Base-by-base conservation (phyloP, 306 rosid species). In the Cotoneaster glaucophyllus region DNA sequence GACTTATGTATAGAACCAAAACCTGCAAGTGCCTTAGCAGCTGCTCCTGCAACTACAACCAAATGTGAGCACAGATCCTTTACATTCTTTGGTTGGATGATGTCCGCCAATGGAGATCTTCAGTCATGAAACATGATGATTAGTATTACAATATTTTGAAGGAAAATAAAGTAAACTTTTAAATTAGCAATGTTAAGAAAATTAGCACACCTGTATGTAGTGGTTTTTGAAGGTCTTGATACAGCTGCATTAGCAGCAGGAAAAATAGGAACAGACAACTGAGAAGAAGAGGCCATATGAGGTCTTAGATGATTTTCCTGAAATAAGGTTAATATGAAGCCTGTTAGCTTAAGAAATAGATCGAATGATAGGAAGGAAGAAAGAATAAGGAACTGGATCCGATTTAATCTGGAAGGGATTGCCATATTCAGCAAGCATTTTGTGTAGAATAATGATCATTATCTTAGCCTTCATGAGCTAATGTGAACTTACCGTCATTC, bases 101-200 rank as follows among this genome's bases (percentile, higher is more conserved):
- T 88, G 81, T 85, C 83, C 25, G 86, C 85, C 86, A 89, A 74
- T 74, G 84, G 78, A 63, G 95, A 91, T 87, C 97, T 91, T 77
- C 91, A 82, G 80, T 53, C 83, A 84, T 58, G 59, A 83, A 76
- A 61, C 65, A 41, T 41, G 77, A 67, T 24, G 74, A 32, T 58
- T 37, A 71, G 71, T 61, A 74, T 37, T 7, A 37, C 41, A 37
- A 7, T 69, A 44, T 79, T 34, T 41, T 67, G 31, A 53, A 37
- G 11, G 59, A 66, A 76, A 77, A 58, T 31, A 52, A n/a, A 64
- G 8, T 13, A 50, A 63, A 64, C 41, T 62, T 71, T 17, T 5
- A 7, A 41, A 2, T 19, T 41, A 65, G 25, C 79, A 5, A 78
- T 67, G 75, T 5, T 73, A 67, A 73, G 68, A 73, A 76, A 71